These are phyloP conservation scores for Ustilago tritici DNA, from an alignment of 1,284 basidiomycete species.

Conservation along the genomic window DNA sequence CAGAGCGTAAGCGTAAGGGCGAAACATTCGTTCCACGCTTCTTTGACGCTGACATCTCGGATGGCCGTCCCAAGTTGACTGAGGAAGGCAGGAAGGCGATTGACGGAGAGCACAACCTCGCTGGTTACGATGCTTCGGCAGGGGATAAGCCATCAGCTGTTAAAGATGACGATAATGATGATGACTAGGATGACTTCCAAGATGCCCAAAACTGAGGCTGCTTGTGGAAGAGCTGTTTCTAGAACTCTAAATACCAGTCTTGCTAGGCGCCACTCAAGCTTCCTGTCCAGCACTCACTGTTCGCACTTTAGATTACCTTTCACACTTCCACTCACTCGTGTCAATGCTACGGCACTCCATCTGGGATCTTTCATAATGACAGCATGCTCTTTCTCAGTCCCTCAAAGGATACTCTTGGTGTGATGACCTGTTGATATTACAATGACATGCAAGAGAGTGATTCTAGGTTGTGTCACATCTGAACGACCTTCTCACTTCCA, in stretches of 20 bases:
- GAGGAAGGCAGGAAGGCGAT: conserved; percentile 69
- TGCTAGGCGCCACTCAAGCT: background rate
- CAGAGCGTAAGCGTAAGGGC: conserved; percentile 57
- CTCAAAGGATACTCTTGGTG: background rate
- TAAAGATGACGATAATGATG: conserved; percentile 19
- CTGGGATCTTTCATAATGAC: conserved; percentile 8
- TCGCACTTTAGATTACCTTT: conserved; percentile 4
- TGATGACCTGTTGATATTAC: background rate
- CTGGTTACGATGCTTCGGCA: conserved; percentile 36
- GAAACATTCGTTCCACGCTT: conserved; percentile 77
- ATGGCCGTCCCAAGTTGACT: conserved; percentile 82
- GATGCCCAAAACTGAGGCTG: conserved; percentile 37
- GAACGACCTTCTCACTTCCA: background rate
- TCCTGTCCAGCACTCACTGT: background rate
- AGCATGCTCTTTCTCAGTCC: conserved; percentile 18
- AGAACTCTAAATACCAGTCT: background rate
- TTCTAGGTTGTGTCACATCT: conserved; percentile 7
- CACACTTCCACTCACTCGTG: background rate
- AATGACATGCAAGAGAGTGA: too few relatives aligned
- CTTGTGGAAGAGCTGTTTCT: background rate
- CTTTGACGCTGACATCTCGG: conserved; percentile 80
- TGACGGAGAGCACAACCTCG: conserved; percentile 62
- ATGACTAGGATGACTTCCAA: conserved; percentile 47
- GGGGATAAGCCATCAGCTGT: background rate
- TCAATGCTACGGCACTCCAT: background rate